Evolutionary conservation across 345 rosid species (phyloP).

Genomic region (Boechera stricta): DNA sequence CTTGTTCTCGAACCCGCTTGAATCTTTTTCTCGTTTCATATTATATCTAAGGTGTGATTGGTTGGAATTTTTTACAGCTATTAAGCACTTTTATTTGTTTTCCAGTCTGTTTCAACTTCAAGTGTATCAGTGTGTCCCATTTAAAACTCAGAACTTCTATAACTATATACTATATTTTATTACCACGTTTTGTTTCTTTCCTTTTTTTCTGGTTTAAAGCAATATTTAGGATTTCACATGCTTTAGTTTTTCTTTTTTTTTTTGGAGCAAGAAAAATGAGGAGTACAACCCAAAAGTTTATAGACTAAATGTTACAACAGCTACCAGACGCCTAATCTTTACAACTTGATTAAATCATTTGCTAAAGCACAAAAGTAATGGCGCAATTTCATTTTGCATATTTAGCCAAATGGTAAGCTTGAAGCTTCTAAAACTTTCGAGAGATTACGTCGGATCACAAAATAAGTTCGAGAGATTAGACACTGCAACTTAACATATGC

Average conservation of each 20-base stretch:
- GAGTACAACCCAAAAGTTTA: too few relatives aligned
- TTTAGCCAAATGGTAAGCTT: too few relatives aligned
- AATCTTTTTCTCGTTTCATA: constrained; percentile 17
- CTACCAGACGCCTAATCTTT: not conserved
- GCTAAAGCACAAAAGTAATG: not conserved
- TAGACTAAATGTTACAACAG: too few relatives aligned
- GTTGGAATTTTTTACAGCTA: not conserved
- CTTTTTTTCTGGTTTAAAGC: too few relatives aligned
- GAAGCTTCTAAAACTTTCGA: too few relatives aligned
- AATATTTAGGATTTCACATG: too few relatives aligned
- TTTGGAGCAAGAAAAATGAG: not conserved
- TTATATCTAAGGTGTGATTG: not conserved
- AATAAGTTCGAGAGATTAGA: too few relatives aligned
- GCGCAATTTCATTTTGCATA: too few relatives aligned
- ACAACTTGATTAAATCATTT: not conserved
- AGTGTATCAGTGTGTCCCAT: not conserved
- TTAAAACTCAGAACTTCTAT: not conserved
- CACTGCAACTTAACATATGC: too few relatives aligned
- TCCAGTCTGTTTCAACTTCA: not conserved
- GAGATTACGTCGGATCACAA: too few relatives aligned
- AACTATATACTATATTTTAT: not conserved
- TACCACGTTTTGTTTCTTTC: not conserved
- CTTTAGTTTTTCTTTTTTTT: not conserved
- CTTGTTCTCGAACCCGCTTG: constrained; percentile 34
- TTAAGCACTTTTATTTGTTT: not conserved